Evolutionary conservation across 371 early-diverging fungal species (phyloP).

Genomic region (Conidiobolus incongruus): DNA sequence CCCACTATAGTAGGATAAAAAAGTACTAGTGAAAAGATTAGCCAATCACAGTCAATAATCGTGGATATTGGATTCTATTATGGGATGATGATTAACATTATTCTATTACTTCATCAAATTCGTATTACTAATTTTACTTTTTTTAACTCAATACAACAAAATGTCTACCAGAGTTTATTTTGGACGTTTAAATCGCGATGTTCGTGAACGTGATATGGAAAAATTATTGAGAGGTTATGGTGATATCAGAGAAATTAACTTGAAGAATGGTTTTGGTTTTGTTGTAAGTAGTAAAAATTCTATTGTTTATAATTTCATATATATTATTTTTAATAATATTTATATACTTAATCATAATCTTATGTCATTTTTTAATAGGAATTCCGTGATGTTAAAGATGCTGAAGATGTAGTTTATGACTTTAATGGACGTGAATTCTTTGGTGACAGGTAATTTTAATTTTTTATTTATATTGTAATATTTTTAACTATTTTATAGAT

Average conservation of each 20-base stretch:
- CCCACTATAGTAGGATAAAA: too few species aligned
- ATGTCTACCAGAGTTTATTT: slow-evolving; percentile 33
- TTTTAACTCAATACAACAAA: too few species aligned
- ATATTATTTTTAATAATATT: not conserved
- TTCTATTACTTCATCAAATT: too few species aligned
- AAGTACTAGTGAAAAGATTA: too few species aligned
- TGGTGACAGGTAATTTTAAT: slow-evolving; percentile 35
- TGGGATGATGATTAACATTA: too few species aligned
- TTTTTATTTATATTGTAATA: not conserved
- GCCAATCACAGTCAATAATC: too few species aligned
- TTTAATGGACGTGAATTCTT: slow-evolving; percentile 40
- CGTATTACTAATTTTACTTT: too few species aligned
- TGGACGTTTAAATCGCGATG: slow-evolving; percentile 41
- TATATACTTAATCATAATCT: slow-evolving; percentile 1
- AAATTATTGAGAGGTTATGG: slow-evolving; percentile 37
- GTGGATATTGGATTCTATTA: too few species aligned
- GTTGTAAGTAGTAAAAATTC: slow-evolving; percentile 12
- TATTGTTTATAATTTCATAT: not conserved
- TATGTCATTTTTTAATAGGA: slow-evolving; percentile 17
- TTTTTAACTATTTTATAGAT: slow-evolving; percentile 12
- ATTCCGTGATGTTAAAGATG: slow-evolving; percentile 42
- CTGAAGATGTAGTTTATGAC: slow-evolving; percentile 45
- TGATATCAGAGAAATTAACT: slow-evolving; percentile 39
- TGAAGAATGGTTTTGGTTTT: slow-evolving; percentile 51
- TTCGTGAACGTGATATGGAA: slow-evolving; percentile 38